Evolutionary conservation across 139 green algal genomes (phyloP).

Genomic region (Auxenochlorella pyrenoidosa): DNA sequence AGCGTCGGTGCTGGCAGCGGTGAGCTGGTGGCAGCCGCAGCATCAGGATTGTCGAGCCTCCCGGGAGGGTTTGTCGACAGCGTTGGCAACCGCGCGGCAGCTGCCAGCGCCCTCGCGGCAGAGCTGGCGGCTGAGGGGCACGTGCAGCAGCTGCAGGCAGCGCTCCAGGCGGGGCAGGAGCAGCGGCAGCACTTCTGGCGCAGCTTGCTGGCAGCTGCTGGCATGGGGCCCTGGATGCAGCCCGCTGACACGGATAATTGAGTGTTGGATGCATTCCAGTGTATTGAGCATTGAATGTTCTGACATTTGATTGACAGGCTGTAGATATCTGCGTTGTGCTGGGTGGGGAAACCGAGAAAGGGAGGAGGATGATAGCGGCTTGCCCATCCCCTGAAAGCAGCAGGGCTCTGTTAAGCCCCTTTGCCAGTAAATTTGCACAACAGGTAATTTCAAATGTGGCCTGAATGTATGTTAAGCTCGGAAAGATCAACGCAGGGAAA

Average conservation of each 20-base stretch:
- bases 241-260: neutral
- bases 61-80: neutral
- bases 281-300: neutral
- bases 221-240: conserved; percentile 17
- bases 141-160: conserved; percentile 28
- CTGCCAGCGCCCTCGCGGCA: neutral
- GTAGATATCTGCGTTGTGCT: too few species aligned
- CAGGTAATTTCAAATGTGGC: too few species aligned
- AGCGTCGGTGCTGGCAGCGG: neutral
- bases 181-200: conserved; percentile 40
- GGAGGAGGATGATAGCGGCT: too few species aligned
- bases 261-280: too few species aligned
- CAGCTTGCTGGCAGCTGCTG: conserved; percentile 46
- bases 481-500: too few species aligned
- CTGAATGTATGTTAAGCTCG: too few species aligned
- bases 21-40: neutral
- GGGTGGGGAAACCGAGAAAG: too few species aligned
- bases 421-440: too few species aligned
- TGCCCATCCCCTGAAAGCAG: too few species aligned
- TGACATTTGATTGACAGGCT: neutral
- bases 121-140: neutral
- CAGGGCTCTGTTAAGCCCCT: too few species aligned
- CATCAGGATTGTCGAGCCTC: neutral
- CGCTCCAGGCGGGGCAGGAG: conserved; percentile 14
- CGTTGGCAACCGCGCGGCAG: neutral